These are phyloP conservation scores for Dendrobium chrysotoxum DNA, from an alignment of 106 monocot genomes.

Conservation along the genomic window DNA sequence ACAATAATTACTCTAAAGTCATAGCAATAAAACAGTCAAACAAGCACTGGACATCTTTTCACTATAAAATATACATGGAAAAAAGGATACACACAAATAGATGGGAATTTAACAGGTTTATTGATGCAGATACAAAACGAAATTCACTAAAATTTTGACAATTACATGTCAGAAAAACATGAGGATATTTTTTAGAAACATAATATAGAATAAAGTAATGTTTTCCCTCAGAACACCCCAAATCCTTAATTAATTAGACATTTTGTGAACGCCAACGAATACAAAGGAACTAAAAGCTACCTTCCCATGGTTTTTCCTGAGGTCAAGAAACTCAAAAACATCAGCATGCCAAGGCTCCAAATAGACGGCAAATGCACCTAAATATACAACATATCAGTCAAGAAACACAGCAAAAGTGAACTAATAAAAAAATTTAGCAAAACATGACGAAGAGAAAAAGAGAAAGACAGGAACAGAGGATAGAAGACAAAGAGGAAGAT, in stretches of 20 bases:
- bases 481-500: not conserved
- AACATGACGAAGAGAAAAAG: not conserved
- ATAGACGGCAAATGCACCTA: constrained; percentile 97
- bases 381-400: not conserved
- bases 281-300: constrained; percentile 23
- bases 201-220: not conserved
- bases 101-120: not conserved
- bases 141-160: not conserved
- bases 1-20: too few relatives aligned
- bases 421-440: not conserved
- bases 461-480: not conserved
- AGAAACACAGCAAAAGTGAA: not conserved
- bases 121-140: not conserved
- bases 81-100: not conserved
- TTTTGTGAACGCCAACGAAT: not conserved
- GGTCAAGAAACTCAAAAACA: constrained; percentile 94
- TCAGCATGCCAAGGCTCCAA: constrained; percentile 99
- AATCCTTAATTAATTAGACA: not conserved
- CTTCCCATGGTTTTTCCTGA: constrained; percentile 96
- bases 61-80: not conserved
- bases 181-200: not conserved
- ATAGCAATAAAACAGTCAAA: not conserved
- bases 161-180: not conserved
- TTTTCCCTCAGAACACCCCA: not conserved
- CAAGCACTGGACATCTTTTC: not conserved